Conservation (phyloP, 768 basidiomycete species). For the Thelephora ganbajun region DNA sequence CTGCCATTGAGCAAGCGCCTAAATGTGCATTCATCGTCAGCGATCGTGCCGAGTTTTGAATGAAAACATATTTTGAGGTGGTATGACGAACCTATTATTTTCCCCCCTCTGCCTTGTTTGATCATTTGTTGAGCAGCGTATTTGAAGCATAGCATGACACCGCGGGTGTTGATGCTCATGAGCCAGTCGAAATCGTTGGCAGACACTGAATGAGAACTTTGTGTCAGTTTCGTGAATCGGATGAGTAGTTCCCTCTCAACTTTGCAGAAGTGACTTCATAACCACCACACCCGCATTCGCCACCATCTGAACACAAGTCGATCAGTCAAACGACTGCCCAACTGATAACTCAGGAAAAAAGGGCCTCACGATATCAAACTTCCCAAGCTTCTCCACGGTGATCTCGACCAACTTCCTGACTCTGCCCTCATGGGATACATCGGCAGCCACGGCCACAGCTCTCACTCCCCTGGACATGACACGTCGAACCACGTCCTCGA, state of each 20-base stretch:
- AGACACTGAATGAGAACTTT: constrained; percentile 1
- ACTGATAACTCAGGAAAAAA: not conserved
- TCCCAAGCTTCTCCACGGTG: constrained; percentile 19
- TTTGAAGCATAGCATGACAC: constrained; percentile 25
- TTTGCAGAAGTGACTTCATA: constrained; percentile 4
- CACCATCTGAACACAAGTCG: constrained; percentile 11
- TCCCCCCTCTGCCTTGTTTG: constrained; percentile 23
- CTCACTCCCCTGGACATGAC: constrained; percentile 12
- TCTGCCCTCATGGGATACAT: constrained; percentile 27
- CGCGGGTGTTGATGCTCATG: constrained; percentile 19
- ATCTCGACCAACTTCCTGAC: constrained; percentile 25
- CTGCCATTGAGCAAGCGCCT: constrained; percentile 9
- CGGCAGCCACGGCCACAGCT: constrained; percentile 17
- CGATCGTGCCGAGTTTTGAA: too few species aligned
- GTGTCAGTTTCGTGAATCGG: not conserved
- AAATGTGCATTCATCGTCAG: not conserved
- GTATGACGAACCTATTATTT: constrained; percentile 20
- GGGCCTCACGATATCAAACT: constrained; percentile 31
- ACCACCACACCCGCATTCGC: constrained; percentile 14
- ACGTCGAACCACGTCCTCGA: constrained; percentile 8
- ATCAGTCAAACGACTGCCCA: not conserved
- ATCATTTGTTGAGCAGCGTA: constrained; percentile 27
- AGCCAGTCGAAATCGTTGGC: constrained; percentile 13
- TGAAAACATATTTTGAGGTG: not conserved
- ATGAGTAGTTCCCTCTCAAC: constrained; percentile 1